These are phyloP conservation scores for Salicornia ramosissima DNA, from an alignment of 148 eudicot species.

Conservation along the genomic window DNA sequence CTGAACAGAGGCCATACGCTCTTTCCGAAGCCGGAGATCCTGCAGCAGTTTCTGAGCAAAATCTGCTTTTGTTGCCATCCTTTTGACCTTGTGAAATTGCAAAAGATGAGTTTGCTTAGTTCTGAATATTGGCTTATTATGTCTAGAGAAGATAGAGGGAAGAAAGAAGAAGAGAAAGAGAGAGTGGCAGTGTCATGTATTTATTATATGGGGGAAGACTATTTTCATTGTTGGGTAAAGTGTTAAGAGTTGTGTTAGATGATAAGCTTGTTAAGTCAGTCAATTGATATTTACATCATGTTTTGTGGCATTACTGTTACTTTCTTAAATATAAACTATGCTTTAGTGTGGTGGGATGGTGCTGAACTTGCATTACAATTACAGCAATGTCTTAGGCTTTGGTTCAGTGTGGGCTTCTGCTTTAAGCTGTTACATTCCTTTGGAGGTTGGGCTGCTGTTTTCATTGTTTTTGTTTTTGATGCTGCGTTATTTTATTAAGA, in stretches of 20 bases:
- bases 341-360: neutral
- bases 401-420: conserved; percentile 4
- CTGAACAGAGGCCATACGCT: conserved; percentile 58
- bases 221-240: conserved; percentile 68
- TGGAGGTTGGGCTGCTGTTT: conserved; percentile 10
- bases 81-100: conserved; percentile 1
- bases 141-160: neutral
- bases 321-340: too few species aligned
- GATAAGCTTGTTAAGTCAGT: conserved; percentile 13
- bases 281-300: conserved; percentile 41
- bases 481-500: too few species aligned
- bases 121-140: neutral
- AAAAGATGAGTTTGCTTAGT: neutral
- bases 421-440: neutral
- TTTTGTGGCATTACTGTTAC: neutral
- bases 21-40: conserved; percentile 67
- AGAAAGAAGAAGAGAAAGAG: conserved; percentile 5
- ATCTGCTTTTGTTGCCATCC: conserved; percentile 65
- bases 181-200: neutral
- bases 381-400: conserved; percentile 12
- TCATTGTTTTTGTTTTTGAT: neutral
- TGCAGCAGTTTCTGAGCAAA: conserved; percentile 83
- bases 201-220: conserved; percentile 42
- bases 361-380: conserved; percentile 25
- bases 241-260: conserved; percentile 35